Evolutionary conservation across 257 asterid genomes (phyloP), one percentile per base, ranked within the genome.

Genomic region (Ilex aquifolium): DNA sequence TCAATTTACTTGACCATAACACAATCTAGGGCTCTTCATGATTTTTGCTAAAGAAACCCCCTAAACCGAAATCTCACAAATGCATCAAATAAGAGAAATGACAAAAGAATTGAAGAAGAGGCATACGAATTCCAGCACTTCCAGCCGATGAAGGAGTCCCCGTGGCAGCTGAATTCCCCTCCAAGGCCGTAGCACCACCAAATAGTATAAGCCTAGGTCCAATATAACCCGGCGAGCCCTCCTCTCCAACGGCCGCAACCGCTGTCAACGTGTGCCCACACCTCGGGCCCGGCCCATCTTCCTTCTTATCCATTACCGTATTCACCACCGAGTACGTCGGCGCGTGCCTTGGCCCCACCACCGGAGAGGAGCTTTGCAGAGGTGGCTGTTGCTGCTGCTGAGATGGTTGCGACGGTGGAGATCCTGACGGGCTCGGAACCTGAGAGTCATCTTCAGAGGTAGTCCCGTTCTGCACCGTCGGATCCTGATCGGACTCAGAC

Each of bases 231-330:
- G 85, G 76, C 74, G 73, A 76, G 52, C 99, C 96, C 75, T 87
- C 99, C 77, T 92, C 97, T 61, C 97, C 99, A 50, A 92, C 94
- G 16, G 99, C 96, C 44, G 97, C 95, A 65, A 92, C 88, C 16
- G 99, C 90, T 63, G 99, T 89, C 70, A 92, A 78, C n/a, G 99
- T 92, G 76, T 92, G 99, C 44, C 98, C 98, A 32, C 98, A 92
- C 79, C 97, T 65, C 16, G 98, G 93, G 39, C 99, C 99, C 14
- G 99, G 96, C 32, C 99, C 99, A 72, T 92, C 99, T 72, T 89
- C 99, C 83, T 89, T 74, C 85, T 86, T 81, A 72, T 89, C 99
- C 15, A 89, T 51, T 71, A 83, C 64, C 42, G 99, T 90, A 60
- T 78, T 81, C 77, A 89, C 99, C 69, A 84, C 90, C 52, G 78